A percentile compares a stretch with the other conserved stretches of the same genome.
Conservation (phyloP, 257 asterid species). For the Solanum dulcamara region DNA sequence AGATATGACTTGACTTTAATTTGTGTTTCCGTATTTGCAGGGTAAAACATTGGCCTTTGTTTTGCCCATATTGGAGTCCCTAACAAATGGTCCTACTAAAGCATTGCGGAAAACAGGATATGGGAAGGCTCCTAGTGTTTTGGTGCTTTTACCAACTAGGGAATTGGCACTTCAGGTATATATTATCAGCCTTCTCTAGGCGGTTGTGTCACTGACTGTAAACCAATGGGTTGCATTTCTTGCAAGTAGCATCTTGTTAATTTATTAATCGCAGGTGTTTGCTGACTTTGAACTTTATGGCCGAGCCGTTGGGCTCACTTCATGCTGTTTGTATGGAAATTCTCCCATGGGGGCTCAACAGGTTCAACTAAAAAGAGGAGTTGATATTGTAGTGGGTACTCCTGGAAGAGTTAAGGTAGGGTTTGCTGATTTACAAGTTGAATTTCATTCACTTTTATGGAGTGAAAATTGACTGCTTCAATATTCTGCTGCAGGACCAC, state of each 20-base stretch:
- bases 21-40: slow-evolving; percentile 15
- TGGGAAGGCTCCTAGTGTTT: slow-evolving; percentile 83
- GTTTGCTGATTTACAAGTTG: neutral
- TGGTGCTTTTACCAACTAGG: slow-evolving; percentile 91
- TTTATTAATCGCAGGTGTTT: slow-evolving; percentile 33
- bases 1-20: neutral
- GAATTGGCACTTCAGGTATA: slow-evolving; percentile 89
- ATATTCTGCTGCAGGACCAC: slow-evolving; percentile 52
- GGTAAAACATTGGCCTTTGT: slow-evolving; percentile 96
- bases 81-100: slow-evolving; percentile 66
- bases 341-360: slow-evolving; percentile 61
- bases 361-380: slow-evolving; percentile 62
- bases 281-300: slow-evolving; percentile 80
- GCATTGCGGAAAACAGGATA: slow-evolving; percentile 59
- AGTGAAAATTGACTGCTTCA: neutral
- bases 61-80: slow-evolving; percentile 85
- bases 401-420: slow-evolving; percentile 92
- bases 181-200: neutral
- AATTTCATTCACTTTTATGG: neutral
- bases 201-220: neutral
- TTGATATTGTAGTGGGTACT: slow-evolving; percentile 81
- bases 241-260: neutral
- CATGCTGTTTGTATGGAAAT: slow-evolving; percentile 89
- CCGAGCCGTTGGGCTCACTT: slow-evolving; percentile 52
- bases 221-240: neutral